These are phyloP conservation scores for Ustilago curta DNA, from an alignment of 1,284 basidiomycete species.

Conservation along the genomic window DNA sequence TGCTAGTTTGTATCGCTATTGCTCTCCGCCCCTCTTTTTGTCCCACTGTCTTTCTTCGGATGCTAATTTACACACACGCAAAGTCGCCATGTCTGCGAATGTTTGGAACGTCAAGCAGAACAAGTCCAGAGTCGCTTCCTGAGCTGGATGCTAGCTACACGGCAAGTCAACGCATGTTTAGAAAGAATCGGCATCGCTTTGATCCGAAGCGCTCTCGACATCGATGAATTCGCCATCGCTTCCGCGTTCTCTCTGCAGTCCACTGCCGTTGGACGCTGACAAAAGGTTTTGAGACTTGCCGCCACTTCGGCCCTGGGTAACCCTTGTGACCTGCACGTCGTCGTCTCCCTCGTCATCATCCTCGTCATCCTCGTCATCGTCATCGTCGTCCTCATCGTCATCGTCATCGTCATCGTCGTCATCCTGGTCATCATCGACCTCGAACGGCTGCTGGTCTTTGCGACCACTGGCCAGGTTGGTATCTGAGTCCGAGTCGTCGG, in stretches of 20 bases:
- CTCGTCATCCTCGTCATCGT: conserved; percentile 25
- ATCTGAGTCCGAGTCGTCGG: conserved; percentile 31
- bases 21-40: not conserved
- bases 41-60: conserved; percentile 6
- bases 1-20: not conserved
- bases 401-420: conserved; percentile 28
- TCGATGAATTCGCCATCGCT: conserved; percentile 55
- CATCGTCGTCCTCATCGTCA: conserved; percentile 30
- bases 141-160: not conserved
- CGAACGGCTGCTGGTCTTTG: conserved; percentile 6
- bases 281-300: conserved; percentile 13
- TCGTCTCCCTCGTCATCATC: conserved; percentile 28
- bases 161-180: not conserved
- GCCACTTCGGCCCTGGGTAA: not conserved
- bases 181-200: conserved; percentile 51
- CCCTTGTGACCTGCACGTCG: conserved; percentile 26
- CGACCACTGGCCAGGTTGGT: conserved; percentile 8
- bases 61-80: not conserved
- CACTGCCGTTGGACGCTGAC: conserved; percentile 3
- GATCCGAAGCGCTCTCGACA: conserved; percentile 48
- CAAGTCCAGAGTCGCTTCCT: too few relatives aligned
- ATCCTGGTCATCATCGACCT: conserved; percentile 35
- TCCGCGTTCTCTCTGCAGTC: conserved; percentile 42
- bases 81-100: not conserved
- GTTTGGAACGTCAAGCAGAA: not conserved